A percentile compares a stretch with the other conserved stretches of the same genome.
These are phyloP conservation scores for Azolla pinnata DNA, from an alignment of 75 land plant species.

Conservation along the genomic window DNA sequence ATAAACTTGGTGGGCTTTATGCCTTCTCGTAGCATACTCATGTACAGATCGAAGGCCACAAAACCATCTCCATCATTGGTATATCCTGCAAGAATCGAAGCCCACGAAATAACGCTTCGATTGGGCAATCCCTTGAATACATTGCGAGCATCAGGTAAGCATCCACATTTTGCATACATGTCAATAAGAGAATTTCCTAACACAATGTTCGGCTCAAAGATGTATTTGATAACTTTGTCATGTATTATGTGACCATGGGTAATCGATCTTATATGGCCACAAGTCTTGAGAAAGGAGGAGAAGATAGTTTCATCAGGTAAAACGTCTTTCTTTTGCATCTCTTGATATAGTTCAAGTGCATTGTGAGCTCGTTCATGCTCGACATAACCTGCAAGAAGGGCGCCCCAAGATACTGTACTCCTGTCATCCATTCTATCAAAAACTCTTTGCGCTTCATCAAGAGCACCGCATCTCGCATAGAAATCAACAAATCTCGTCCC, in stretches of 20 bases:
- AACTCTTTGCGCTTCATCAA: conserved; percentile 6
- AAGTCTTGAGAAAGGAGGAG: conserved; percentile 1
- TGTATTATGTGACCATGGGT: conserved; percentile 13
- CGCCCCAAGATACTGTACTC: conserved; percentile 4
- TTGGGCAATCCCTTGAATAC: conserved; percentile 26
- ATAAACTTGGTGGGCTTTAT: conserved; percentile 15
- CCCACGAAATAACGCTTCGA: conserved; percentile 27
- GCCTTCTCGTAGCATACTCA: conserved; percentile 14
- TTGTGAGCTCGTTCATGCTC: conserved; percentile 10
- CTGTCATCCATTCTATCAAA: conserved; percentile 1
- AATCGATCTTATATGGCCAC: neutral
- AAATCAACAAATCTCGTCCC: conserved; percentile 6
- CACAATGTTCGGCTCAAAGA: conserved; percentile 14
- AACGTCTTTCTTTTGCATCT: conserved; percentile 10
- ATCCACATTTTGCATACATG: conserved; percentile 32
- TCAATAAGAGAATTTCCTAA: conserved; percentile 28
- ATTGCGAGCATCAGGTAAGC: conserved; percentile 11
- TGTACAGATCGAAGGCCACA: conserved; percentile 13
- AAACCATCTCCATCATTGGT: conserved; percentile 17
- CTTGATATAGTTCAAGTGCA: conserved; percentile 9
- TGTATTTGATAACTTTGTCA: conserved; percentile 11
- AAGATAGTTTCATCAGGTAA: neutral
- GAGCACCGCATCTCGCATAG: conserved; percentile 10
- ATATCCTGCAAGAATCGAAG: conserved; percentile 40
- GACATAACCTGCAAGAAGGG: conserved; percentile 39